phyloP scores from a whole-genome alignment of 2,329 filamentous ascomycete species.

The Trichoderma sp. region DNA sequence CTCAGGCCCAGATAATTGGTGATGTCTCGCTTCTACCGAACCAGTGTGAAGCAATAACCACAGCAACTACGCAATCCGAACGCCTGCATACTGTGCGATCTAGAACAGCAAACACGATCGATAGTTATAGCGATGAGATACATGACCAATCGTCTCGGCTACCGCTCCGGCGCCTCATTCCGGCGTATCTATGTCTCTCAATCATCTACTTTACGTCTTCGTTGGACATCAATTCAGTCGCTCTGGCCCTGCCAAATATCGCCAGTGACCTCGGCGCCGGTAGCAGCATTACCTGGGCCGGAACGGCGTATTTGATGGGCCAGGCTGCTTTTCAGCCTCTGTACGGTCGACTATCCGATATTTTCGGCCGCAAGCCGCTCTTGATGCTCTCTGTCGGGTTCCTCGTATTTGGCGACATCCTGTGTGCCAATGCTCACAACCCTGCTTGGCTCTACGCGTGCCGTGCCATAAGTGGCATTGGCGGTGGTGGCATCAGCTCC shows the following conservation, averaged over 20 bases:
- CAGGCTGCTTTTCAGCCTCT: background rate
- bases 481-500: background rate
- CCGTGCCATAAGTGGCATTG: background rate
- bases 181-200: background rate
- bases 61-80: background rate
- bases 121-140: background rate
- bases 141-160: background rate
- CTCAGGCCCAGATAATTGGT: background rate
- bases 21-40: background rate
- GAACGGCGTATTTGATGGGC: background rate
- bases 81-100: background rate
- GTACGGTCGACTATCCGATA: background rate
- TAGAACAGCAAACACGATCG: background rate
- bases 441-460: background rate
- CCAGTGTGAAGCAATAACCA: background rate
- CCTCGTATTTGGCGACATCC: background rate
- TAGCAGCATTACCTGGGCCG: background rate
- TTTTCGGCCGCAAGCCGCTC: background rate
- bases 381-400: background rate
- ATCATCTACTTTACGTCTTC: background rate
- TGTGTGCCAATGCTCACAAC: background rate
- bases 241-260: background rate
- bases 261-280: background rate
- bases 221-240: background rate
- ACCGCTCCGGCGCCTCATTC: background rate